Evolutionary conservation across 331 rosid species (phyloP).

Genomic region (Rosa hybrid): DNA sequence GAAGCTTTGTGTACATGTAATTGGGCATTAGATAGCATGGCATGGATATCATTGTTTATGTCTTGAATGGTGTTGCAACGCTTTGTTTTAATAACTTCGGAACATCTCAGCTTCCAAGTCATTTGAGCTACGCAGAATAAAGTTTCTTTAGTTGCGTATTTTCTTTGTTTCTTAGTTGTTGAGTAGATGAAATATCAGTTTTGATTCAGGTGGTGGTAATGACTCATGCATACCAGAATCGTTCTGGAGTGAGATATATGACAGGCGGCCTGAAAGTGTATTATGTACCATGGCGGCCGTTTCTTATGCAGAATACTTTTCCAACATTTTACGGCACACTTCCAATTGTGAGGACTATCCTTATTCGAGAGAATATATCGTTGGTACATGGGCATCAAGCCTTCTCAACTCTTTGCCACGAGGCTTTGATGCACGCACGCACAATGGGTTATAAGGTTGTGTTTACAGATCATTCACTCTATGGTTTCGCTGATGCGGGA

Average conservation of each 20-base stretch:
- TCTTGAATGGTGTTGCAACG: not conserved
- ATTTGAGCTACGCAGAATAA: not conserved
- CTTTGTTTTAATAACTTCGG: not conserved
- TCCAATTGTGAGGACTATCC: conserved; percentile 77
- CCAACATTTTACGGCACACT: conserved; percentile 77
- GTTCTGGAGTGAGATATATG: conserved; percentile 88
- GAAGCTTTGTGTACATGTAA: not conserved
- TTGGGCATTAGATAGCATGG: not conserved
- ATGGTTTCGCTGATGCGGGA: conserved; percentile 90
- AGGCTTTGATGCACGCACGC: conserved; percentile 83
- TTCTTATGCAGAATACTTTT: conserved; percentile 81
- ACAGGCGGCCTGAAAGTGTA: conserved; percentile 89
- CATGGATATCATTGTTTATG: not conserved
- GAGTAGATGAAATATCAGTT: conserved; percentile 16
- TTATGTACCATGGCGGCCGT: conserved; percentile 86
- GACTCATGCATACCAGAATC: conserved; percentile 94
- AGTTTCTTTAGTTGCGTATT: not conserved
- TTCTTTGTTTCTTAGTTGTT: conserved; percentile 1
- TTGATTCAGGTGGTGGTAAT: conserved; percentile 76
- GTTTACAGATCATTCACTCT: conserved; percentile 91
- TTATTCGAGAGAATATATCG: conserved; percentile 73
- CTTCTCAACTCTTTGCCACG: conserved; percentile 90
- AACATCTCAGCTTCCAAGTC: not conserved
- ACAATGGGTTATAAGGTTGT: conserved; percentile 91
- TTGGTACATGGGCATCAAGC: conserved; percentile 94